These are phyloP conservation scores for Desmodesmus armatus DNA, from an alignment of 139 green algal species.

Conservation along the genomic window DNA sequence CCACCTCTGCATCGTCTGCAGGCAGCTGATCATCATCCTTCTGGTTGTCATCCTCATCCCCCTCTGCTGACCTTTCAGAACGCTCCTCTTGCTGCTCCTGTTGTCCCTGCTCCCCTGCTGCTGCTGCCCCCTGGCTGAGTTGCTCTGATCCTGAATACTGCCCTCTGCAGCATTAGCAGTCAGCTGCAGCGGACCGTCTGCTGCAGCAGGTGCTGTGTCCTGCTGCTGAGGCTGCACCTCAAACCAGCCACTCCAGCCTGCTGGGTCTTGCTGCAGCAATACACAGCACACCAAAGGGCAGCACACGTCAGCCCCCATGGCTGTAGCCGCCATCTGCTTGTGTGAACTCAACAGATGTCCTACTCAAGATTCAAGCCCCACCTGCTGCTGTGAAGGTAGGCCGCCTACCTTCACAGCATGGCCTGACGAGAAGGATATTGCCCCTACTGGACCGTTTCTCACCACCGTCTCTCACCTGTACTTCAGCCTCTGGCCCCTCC, in stretches of 20 bases:
- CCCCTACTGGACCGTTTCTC: not conserved
- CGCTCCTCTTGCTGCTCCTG: constrained; percentile 45
- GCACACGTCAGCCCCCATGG: not conserved
- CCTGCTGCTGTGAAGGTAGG: constrained; percentile 12
- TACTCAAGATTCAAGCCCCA: not conserved
- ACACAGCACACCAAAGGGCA: not conserved
- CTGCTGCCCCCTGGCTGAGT: not conserved
- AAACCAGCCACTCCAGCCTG: constrained; percentile 26
- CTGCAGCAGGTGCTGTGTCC: not conserved
- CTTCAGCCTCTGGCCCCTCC: not conserved
- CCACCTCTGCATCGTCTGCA: not conserved
- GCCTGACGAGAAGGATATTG: too few relatives aligned
- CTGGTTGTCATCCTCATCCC: constrained; percentile 40
- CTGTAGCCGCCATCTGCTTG: too few relatives aligned
- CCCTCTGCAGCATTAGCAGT: not conserved
- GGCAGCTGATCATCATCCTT: not conserved
- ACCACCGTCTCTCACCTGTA: not conserved
- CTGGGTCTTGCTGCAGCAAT: constrained; percentile 8
- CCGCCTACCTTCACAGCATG: too few relatives aligned
- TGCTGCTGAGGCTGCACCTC: constrained; percentile 33
- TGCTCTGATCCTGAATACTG: not conserved
- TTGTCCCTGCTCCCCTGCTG: constrained; percentile 32
- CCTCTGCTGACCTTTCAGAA: too few relatives aligned
- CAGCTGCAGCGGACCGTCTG: not conserved
- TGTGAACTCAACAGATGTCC: too few relatives aligned